Conservation (phyloP, 2,329 filamentous ascomycete species). For the Fusarium staphyleae region DNA sequence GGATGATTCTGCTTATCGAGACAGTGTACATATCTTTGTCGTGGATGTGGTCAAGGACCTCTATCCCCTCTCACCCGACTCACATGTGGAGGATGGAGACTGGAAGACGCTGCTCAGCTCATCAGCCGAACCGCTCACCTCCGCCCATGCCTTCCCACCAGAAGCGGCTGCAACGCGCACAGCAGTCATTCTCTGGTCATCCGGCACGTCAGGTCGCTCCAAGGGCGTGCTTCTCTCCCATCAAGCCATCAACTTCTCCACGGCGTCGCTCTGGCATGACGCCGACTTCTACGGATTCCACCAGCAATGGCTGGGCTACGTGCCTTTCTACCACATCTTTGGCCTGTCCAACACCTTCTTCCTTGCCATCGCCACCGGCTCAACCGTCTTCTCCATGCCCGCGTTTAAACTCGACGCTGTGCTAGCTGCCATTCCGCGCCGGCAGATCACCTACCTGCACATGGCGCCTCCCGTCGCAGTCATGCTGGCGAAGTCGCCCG, state of each 20-base stretch:
- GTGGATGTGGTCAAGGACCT: conserved; percentile 48
- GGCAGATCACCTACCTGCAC: conserved; percentile 68
- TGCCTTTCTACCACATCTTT: conserved; percentile 75
- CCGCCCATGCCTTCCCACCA: conserved; percentile 48
- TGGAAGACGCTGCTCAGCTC: conserved; percentile 70
- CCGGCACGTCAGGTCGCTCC: conserved; percentile 74
- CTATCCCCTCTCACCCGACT: conserved; percentile 43
- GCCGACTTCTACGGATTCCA: conserved; percentile 53
- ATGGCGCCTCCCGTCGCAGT: conserved; percentile 76
- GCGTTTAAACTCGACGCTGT: conserved; percentile 72
- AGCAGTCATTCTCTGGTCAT: conserved; percentile 55
- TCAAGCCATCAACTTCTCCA: conserved; percentile 68
- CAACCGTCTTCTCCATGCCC: conserved; percentile 73
- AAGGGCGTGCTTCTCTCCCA: conserved; percentile 80
- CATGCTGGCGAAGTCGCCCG: conserved; percentile 72
- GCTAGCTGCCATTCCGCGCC: conserved; percentile 66
- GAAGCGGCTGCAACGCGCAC: conserved; percentile 61
- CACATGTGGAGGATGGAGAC: conserved; percentile 46
- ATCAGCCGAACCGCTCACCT: conserved; percentile 53
- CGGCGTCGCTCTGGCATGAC: conserved; percentile 56
- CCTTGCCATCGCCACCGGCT: conserved; percentile 58
- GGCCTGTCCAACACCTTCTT: conserved; percentile 65
- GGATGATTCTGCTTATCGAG: conserved; percentile 44
- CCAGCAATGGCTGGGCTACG: conserved; percentile 64
- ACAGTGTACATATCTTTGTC: conserved; percentile 66